Evolutionary conservation across 805 yeast species (phyloP), one percentile per base, ranked within the genome.

Genomic region (Sugiyamaella floridensis): DNA sequence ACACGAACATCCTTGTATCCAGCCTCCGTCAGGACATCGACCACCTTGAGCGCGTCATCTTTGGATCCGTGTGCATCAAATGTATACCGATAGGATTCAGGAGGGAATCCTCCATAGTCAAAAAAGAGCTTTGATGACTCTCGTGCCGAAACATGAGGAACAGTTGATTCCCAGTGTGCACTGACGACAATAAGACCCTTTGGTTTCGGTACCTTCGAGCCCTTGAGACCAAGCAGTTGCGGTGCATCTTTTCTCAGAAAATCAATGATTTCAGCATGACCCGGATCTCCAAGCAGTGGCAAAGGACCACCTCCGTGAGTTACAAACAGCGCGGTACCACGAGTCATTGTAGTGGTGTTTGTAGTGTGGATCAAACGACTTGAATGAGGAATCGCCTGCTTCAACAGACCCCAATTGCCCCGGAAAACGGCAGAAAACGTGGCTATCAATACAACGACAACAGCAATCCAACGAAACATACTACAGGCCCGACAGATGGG

Each of bases 241-340:
- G 53, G 29, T 7, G 43, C 53, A 14, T 50, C 40, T 22, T 32
- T 15, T 20, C 15, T 12, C n/a, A 50, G n/a, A 32, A 50, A 50
- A n/a, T 45, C 46, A 16, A 42, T 29, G 19, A 50, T 22, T 20
- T 45, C 50, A 14, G 20, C 20, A 40, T 50, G 53, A 4, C 28
- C 49, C 11, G 44, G 49, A 15, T 14, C 49, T 9, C 48, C 47
- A n/a, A 50, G 26, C 12, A 50, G 49, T 4, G 53, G 53, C 16
- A 40, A 19, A 11, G 53, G 53, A n/a, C 53, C 53, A 16, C 53
- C 53, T 4, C 53, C 53, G 34, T 50, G 53, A 9, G 53, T 44
- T 7, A 50, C 32, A 46, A 50, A 50, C 18, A 50, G 37, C 32
- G 53, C 53, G 45, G 53, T 45, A 6, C 50, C 53, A 5, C 37